Evolutionary conservation across 805 yeast species (phyloP), one percentile per base, ranked within the genome.

Genomic region (Metschnikowia hibisci): DNA sequence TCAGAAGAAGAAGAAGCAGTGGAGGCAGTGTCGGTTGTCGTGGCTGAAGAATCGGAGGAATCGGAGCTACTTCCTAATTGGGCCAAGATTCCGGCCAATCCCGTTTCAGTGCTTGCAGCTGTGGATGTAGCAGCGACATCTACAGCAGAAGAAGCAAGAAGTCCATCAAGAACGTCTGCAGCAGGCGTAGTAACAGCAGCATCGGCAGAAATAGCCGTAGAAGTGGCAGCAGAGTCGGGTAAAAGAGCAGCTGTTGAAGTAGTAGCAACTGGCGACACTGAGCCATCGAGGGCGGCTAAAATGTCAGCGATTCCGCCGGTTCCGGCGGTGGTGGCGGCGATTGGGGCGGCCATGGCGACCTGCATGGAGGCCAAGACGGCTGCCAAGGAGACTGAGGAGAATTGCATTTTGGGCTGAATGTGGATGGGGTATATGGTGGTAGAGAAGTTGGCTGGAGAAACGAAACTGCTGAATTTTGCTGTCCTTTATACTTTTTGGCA

Each of bases 171-270:
- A 22, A 18, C 27, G 16, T 10, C 36, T 10, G 27, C 15, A 26
- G 4, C 36, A 12, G 36, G 4, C 15, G 36, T 22, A 14, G 15
- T 13, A 26, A 28, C 27, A 14, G 35, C 35, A 15, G 14, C 12
- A 16, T 25, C 15, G 27, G 9, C 27, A n/a, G 5, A 4, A n/a
- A n/a, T 28, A n/a, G 22, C 26, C 6, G 43, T 30, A 12, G 34
- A 22, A 18, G 42, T 20, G n/a, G 37, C 28, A 3, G 33, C 33
- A 12, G 9, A 45, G 39, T n/a, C 34, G 38, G 11, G 32, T 41
- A 26, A 42, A 14, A 42, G 31, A 10, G 22, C 41, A 6, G 43
- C 48, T 5, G 32, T 7, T 8, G 48, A 34, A 11, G 48, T 45
- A 1, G 41, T 41, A 7, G 39, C 22, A 10, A 40, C 31, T 5